Evolutionary conservation across 2,329 filamentous ascomycete genomes (phyloP).

Genomic region (Dendrostoma leiphaemia): DNA sequence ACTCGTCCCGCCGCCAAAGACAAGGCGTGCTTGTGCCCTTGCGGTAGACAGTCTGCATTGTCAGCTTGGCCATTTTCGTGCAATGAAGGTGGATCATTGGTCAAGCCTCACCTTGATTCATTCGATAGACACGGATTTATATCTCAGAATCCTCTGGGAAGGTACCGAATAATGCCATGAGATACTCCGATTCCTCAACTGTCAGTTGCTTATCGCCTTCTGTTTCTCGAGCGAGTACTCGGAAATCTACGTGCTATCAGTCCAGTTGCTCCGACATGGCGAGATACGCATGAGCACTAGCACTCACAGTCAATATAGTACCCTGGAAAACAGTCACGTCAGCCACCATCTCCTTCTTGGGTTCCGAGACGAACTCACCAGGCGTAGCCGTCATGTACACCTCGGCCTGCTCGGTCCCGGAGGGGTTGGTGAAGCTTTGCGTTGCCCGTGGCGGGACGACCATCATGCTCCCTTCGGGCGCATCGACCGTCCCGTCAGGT

Average conservation of each 20-base stretch:
- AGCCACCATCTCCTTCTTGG: neutral
- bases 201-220: conserved; percentile 26
- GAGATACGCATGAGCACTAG: neutral
- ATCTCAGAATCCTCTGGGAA: conserved; percentile 34
- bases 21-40: too few species aligned
- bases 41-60: too few species aligned
- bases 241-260: conserved; percentile 28
- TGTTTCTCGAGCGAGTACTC: conserved; percentile 31
- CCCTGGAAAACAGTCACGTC: conserved; percentile 17
- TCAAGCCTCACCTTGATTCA: too few species aligned
- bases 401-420: conserved; percentile 30
- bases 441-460: conserved; percentile 34
- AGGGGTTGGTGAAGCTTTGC: conserved; percentile 34
- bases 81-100: too few species aligned
- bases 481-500: conserved; percentile 30
- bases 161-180: conserved; percentile 37
- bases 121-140: too few species aligned
- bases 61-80: too few species aligned
- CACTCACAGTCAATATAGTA: conserved; percentile 36
- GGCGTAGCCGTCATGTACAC: conserved; percentile 38
- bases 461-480: conserved; percentile 31
- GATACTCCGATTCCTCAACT: conserved; percentile 26
- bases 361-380: neutral
- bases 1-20: too few species aligned
- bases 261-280: neutral